Evolutionary conservation across 352 stramenopile species (phyloP), one percentile per base, ranked within the genome.

Genomic region (Pythium volutum): DNA sequence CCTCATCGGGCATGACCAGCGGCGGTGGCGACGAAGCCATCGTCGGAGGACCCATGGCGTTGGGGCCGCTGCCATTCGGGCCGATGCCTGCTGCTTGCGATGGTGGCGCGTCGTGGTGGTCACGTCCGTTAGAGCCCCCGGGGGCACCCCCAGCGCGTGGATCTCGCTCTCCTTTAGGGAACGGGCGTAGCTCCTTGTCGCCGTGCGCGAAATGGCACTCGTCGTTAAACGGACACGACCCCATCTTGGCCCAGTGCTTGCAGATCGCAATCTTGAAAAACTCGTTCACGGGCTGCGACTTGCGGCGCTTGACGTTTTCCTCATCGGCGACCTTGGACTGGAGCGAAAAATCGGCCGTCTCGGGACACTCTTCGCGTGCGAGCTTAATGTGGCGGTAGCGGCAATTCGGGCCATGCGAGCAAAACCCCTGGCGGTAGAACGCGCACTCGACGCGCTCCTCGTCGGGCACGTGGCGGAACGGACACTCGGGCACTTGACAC

Each of bases 361-460:
- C 76, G 0, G 96, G 96, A 29, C 95, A 89, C 67, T 99, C 96
- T 29, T 97, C 84, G 10, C 93, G 81, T 9, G 96, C 91, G 27
- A 97, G 69, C 62, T 97, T 95, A 25, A 98, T 93, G 65, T 99
- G 96, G 25, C 53, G 68, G 63, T 98, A 99, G 42, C 94, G 88
- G 72, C 96, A 99, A 70, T 95, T 98, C 7, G 91, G 89, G 25
- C 96, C 96, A 59, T 99, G 95, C 43, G 96, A 98, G 72, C 96
- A 99, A 80, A 99, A 99, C 29, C 97, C 97, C 69, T 98, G 95
- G 62, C 88, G 93, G 76, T 98, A 99, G 74, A 99, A 99, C 7
- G 97, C 94, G 69, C 97, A 99, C 69, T 98, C 95, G 51, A 98
- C 84, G 41, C 95, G 83, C 79, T 99, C 97, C 49, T 97, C 89